phyloP scores from a whole-genome alignment of 192 early-diverging fungal genomes.

The Coemansia sp. region DNA sequence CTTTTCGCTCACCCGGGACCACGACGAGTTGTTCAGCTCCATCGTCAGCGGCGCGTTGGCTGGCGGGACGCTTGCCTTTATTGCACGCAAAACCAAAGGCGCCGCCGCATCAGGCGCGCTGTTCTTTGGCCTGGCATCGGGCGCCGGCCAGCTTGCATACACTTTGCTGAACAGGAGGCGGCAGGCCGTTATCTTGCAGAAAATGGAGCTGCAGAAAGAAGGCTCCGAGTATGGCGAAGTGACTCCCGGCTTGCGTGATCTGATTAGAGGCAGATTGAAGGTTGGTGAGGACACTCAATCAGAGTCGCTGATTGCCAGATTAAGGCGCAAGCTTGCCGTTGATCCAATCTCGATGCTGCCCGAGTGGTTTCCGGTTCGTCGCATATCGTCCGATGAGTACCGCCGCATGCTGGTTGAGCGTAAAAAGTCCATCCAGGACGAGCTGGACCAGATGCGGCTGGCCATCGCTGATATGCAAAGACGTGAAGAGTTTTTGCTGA shows the following conservation, averaged over 20 bases:
- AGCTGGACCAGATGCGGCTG: constrained; percentile 22
- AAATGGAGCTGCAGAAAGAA: constrained; percentile 3
- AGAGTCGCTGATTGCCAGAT: constrained; percentile 12
- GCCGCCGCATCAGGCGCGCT: constrained; percentile 59
- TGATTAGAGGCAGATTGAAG: not conserved
- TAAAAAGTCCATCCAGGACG: constrained; percentile 15
- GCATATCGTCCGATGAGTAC: constrained; percentile 66
- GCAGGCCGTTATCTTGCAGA: constrained; percentile 58
- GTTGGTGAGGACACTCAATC: constrained; percentile 12
- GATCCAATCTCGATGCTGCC: constrained; percentile 58
- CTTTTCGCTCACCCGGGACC: constrained; percentile 62
- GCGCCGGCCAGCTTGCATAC: constrained; percentile 55
- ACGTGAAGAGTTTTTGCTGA: constrained; percentile 24
- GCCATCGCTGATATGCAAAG: constrained; percentile 23
- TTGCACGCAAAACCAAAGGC: constrained; percentile 57
- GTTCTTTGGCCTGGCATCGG: constrained; percentile 58
- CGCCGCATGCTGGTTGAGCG: constrained; percentile 53
- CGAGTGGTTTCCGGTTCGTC: constrained; percentile 64
- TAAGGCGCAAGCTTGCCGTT: constrained; percentile 18
- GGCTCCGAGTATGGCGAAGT: not conserved
- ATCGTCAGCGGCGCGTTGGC: constrained; percentile 61
- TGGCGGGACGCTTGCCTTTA: constrained; percentile 60
- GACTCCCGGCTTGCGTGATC: not conserved
- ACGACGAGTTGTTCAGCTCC: constrained; percentile 68
- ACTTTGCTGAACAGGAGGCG: constrained; percentile 54